Base-by-base conservation (phyloP, 1,284 basidiomycete genomes). In the Ustilago loliicola region DNA sequence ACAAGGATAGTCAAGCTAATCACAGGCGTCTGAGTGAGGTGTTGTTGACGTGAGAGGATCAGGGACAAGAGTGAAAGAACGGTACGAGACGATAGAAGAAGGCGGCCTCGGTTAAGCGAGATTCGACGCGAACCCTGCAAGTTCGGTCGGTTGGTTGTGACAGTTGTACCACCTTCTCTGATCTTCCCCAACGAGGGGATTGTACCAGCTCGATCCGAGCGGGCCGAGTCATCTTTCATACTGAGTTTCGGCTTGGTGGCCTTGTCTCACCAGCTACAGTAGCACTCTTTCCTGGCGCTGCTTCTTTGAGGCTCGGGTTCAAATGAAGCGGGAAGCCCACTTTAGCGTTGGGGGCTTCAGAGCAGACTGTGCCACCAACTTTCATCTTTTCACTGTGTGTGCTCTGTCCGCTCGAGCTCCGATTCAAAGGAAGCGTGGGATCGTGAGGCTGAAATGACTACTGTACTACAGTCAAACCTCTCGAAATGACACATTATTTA, bases 301-400 rank as follows among this genome's bases (percentile, higher is more conserved):
- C 47, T 67, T 42, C 29, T 48, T 58, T 47, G 53, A 67, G 65
- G 47, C 27, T 61, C 65, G 65, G 53, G 52, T 54, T 50, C 52
- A 50, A 66, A 60, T 50, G 52, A 61, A 36, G 42, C 27, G 51
- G 60, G n/a, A 42, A 53, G n/a, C 48, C 27, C 32, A 54, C 38
- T 40, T 40, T 40, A 40, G 21, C 45, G 45, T 27, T 48, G n/a
- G 23, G 23, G 9, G 45, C n/a, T 19, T 25, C n/a, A 8, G n/a
- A 23, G 40, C 32, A 34, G 32, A 34, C 7, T 5, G 36, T 38
- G 23, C 45, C 45, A 47, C 45, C 17, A 47, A 47, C 4, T 11
- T n/a, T 47, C 42, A 21, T 6, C n/a, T 45, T 17, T 21, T n/a
- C n/a, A n/a, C n/a, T 9, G 19, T 40, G 11, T 15, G 38, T 1